A percentile compares a stretch with the other conserved stretches of the same genome.
phyloP scores from a whole-genome alignment of 2,329 filamentous ascomycete genomes.

The Cladosporium sp. region DNA sequence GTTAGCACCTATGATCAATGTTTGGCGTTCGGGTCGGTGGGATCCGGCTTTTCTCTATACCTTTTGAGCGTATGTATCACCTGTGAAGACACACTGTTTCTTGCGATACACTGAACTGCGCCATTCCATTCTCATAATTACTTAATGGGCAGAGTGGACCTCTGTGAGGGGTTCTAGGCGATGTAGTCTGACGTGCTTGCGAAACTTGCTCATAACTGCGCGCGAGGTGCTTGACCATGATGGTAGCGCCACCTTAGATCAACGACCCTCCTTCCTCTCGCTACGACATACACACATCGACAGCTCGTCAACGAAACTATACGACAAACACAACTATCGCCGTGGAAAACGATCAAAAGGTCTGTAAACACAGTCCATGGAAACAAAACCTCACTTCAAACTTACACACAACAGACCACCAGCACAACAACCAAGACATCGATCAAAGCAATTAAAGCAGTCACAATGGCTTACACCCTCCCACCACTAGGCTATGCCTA shows the following conservation, averaged over 20 bases:
- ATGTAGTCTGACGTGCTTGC: neutral
- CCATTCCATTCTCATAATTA: no score
- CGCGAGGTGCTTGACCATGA: constrained; percentile 10
- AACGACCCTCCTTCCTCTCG: neutral
- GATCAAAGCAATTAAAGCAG: constrained; percentile 11
- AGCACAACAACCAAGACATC: neutral
- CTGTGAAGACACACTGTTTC: neutral
- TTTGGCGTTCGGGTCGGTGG: neutral
- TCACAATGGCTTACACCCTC: constrained; percentile 23
- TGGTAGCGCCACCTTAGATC: neutral
- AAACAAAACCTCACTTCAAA: neutral
- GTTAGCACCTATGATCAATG: neutral
- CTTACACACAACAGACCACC: neutral
- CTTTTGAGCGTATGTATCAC: constrained; percentile 8
- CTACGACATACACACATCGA: neutral
- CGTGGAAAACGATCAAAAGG: neutral
- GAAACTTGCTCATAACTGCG: constrained; percentile 11
- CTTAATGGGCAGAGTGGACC: neutral
- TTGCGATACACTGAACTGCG: neutral
- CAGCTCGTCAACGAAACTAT: neutral
- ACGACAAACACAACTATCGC: neutral
- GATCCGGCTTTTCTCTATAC: neutral
- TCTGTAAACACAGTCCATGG: neutral
- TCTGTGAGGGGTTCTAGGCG: neutral
- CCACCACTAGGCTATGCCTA: constrained; percentile 28